phyloP scores from a whole-genome alignment of 306 rosid genomes.

The Malus orientalis region DNA sequence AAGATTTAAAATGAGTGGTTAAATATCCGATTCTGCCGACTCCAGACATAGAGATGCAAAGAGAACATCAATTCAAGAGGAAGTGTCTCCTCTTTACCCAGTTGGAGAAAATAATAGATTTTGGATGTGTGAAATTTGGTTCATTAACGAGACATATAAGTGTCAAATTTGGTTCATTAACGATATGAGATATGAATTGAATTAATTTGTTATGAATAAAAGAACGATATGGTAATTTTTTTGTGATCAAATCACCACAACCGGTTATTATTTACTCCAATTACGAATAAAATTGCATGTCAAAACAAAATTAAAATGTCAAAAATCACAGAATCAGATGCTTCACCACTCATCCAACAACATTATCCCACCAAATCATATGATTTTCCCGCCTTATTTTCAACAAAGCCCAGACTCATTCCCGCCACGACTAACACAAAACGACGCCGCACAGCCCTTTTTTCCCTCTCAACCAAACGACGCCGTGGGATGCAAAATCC shows the following conservation, averaged over 20 bases:
- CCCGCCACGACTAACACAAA: constrained; percentile 22
- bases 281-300: neutral
- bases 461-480: constrained; percentile 19
- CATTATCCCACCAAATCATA: neutral
- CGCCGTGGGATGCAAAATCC: neutral
- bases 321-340: neutral
- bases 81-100: too few relatives aligned
- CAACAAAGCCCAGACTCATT: neutral
- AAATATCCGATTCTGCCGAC: too few relatives aligned
- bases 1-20: too few relatives aligned
- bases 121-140: too few relatives aligned
- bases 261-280: neutral
- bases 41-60: too few relatives aligned
- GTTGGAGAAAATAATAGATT: too few relatives aligned
- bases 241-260: too few relatives aligned
- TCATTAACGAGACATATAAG: too few relatives aligned
- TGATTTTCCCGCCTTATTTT: constrained; percentile 28
- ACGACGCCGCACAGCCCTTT: constrained; percentile 8
- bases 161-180: too few relatives aligned
- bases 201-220: neutral
- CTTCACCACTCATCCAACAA: neutral
- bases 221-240: neutral
- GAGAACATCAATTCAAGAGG: too few relatives aligned
- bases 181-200: fast-evolving
- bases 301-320: neutral